Evolutionary conservation across 768 basidiomycete species (phyloP), one percentile per base, ranked within the genome.

Genomic region (Mycena vulgaris): DNA sequence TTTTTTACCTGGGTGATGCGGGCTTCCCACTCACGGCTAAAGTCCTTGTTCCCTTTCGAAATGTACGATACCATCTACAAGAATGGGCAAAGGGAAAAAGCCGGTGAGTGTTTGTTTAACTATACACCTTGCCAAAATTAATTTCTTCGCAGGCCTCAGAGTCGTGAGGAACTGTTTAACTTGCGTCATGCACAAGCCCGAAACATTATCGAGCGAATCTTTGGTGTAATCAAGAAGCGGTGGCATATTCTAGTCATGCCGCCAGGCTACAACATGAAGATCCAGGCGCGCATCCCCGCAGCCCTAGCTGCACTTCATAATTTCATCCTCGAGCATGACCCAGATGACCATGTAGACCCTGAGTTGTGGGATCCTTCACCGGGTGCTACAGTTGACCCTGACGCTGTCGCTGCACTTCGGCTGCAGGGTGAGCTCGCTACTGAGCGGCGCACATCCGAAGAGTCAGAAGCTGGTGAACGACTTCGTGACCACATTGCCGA

Each of bases 1-100:
- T 56, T 40, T 80, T 76, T 62, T 82, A 79, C 59, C 77, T 83
- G 33, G 80, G 71, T 3, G 77, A 83, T 77, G 80, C 78, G 11
- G 81, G 81, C 0, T 82, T 79, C 72, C 61, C 74, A 11, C n/a
- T 42, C 6, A 77, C 76, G 40, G 68, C 73, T 57, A 66, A 70
- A 1, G 61, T 80, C 4, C 59, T 83, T 16, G 70, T 78, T 5
- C 80, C 81, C 10, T 81, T 76, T 64, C 75, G 77, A 11, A 73
- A 75, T 42, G 75, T 78, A 0, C 72, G 75, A 3, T 83, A 83
- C 70, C 82, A 83, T 66, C 67, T 83, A 11, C 37, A 49, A 42
- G 82, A 83, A 62, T 82, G 80, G 79, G 78, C 64, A 5, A 42
- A 56, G 13, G 69, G 64, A 16, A 66, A 66, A 45, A 27, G 1